Evolutionary conservation across 352 stramenopile species (phyloP), one percentile per base, ranked within the genome.

Genomic region (Paralagenidium karlingii): DNA sequence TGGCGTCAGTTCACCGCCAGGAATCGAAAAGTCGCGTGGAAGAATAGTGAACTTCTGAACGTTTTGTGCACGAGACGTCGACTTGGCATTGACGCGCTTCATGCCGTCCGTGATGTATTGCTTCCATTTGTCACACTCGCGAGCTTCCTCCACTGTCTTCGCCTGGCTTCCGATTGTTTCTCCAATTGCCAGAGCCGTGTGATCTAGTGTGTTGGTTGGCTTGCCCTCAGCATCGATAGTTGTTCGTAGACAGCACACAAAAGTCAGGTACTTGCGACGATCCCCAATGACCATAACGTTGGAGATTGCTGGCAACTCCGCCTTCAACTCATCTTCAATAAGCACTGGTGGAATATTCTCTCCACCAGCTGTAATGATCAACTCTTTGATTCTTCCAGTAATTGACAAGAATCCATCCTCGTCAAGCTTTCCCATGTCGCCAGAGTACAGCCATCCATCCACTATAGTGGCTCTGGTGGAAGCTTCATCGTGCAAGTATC

Each of bases 1-100:
- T 3, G 90, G 86, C 26, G 88, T 97, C 6, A 97, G 64, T 47
- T 96, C 86, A 24, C 87, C 88, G 3, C 60, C 82, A 6, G 51
- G 41, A n/a, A 94, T 65, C 29, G 68, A 86, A 50, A 97, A 96
- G 40, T 95, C 80, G 19, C 57, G 53, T 9, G 60, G 51, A 16
- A 94, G 46, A 22, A 94, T 59, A 22, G 63, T 41, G 51, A 82
- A 94, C 51, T 94, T 94, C 22, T 86, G 63, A 45, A 93, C 61
- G 12, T 47, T 49, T 33, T 82, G 67, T 10, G 71, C 66, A 12
- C 59, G 60, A 20, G 66, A 78, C 15, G 53, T 63, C 10, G 71
- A 55, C 16, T 67, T 56, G 21, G 53, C 42, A 42, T 85, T 85
- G 16, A 66, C 73, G 37, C 61, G 58, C 49, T 64, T 55, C 49